Percentiles rank a stretch among this genome's conserved stretches.
Evolutionary conservation across 2,329 filamentous ascomycete genomes (phyloP).

Genomic region (Aspergillus ruber): DNA sequence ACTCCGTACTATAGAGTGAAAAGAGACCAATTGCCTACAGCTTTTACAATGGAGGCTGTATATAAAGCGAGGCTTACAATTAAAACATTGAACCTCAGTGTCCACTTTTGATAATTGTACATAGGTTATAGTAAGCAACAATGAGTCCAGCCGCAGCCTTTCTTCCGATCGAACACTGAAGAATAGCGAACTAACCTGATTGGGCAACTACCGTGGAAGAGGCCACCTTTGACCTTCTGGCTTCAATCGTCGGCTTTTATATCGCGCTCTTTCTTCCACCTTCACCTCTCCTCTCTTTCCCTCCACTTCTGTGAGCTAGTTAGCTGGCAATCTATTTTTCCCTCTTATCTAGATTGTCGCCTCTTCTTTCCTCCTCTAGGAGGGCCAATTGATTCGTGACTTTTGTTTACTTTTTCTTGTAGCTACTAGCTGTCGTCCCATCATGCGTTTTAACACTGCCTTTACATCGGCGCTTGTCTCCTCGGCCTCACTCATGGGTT

Average conservation of each 20-base stretch:
- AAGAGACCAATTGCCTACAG: neutral
- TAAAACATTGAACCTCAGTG: no score
- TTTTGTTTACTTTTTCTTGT: constrained; percentile 13
- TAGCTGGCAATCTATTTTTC: constrained; percentile 8
- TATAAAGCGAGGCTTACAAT: no score
- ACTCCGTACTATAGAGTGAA: neutral
- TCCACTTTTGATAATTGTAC: no score
- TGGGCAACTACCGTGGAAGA: constrained; percentile 27
- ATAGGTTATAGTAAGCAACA: no score
- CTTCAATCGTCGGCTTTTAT: constrained; percentile 25
- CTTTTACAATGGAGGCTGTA: neutral
- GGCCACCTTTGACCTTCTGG: constrained; percentile 39
- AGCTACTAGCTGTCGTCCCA: constrained; percentile 33
- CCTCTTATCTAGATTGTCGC: constrained; percentile 1
- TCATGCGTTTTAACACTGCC: constrained; percentile 78
- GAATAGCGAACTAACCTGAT: constrained; percentile 12
- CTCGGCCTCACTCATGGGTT: constrained; percentile 60
- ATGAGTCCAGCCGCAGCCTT: neutral
- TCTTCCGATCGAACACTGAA: constrained; percentile 8
- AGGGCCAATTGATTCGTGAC: constrained; percentile 15
- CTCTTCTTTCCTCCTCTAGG: constrained; percentile 7
- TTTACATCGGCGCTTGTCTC: constrained; percentile 64
- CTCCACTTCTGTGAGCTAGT: constrained; percentile 2
- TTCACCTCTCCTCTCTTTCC: constrained; percentile 9
- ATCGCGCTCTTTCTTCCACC: constrained; percentile 18